Evolutionary conservation across 2,329 filamentous ascomycete species (phyloP).

Genomic region (Aspergillaceae sp.): DNA sequence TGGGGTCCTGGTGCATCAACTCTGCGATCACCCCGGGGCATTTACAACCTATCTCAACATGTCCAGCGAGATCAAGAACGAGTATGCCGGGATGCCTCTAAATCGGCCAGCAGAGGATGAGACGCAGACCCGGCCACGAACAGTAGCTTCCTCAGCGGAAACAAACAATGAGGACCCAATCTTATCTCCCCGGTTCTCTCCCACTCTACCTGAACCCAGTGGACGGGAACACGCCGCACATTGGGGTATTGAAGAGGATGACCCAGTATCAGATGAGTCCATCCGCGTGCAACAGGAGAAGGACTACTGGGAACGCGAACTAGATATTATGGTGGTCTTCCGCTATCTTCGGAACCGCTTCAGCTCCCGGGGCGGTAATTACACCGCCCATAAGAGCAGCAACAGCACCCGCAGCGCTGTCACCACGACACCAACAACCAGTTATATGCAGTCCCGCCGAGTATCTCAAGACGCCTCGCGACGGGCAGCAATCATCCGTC

Average conservation of each 20-base stretch:
- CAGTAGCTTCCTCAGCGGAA: conserved; percentile 5
- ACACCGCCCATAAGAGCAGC: conserved; percentile 36
- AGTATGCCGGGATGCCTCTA: conserved; percentile 69
- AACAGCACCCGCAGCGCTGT: conserved; percentile 24
- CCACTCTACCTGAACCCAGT: conserved; percentile 37
- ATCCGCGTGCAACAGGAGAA: conserved; percentile 45
- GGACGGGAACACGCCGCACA: conserved; percentile 46
- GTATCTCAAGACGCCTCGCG: conserved; percentile 58
- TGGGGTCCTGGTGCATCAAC: conserved; percentile 69
- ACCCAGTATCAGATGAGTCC: conserved; percentile 18
- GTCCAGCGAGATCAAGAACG: conserved; percentile 52
- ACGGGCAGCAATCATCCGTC: conserved; percentile 73
- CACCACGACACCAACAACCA: conserved; percentile 14
- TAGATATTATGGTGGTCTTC: conserved; percentile 88
- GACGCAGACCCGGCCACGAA: conserved; percentile 5
- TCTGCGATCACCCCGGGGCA: conserved; percentile 79
- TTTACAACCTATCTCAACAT: conserved; percentile 71
- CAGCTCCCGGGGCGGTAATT: conserved; percentile 24
- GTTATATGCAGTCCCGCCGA: conserved; percentile 22
- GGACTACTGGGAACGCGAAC: conserved; percentile 87
- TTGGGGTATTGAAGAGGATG: conserved; percentile 57
- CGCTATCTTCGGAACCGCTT: conserved; percentile 74
- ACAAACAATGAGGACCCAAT: conserved; percentile 18
- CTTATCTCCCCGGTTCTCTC: conserved; percentile 40
- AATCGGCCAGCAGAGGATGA: conserved; percentile 19